Percentiles rank a stretch among this genome's conserved stretches.
Conservation (phyloP, 768 basidiomycete species). For the Boletus fagicola region DNA sequence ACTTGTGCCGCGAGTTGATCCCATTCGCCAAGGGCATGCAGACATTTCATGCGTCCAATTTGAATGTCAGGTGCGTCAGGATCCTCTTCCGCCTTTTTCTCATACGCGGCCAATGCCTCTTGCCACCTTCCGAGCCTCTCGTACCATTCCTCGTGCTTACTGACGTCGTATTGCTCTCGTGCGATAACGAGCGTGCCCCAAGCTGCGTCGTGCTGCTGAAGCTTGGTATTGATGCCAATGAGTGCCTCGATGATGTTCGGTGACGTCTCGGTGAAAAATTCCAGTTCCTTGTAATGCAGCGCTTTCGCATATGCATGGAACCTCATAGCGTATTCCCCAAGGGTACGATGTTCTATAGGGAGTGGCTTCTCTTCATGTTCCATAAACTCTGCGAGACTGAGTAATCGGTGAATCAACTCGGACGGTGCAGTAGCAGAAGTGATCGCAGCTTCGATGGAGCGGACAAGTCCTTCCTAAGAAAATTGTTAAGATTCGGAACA, state of each 20-base stretch:
- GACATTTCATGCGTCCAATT: slow-evolving; percentile 90
- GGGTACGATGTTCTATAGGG: slow-evolving; percentile 88
- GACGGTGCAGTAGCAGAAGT: slow-evolving; percentile 73
- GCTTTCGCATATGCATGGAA: slow-evolving; percentile 97
- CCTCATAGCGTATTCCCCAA: slow-evolving; percentile 91
- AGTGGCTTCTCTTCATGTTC: slow-evolving; percentile 97
- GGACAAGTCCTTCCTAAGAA: slow-evolving; percentile 87
- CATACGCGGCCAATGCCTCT: slow-evolving; percentile 84
- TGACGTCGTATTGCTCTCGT: slow-evolving; percentile 83
- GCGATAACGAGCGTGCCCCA: slow-evolving; percentile 95
- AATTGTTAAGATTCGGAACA: slow-evolving; percentile 5
- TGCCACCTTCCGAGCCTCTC: slow-evolving; percentile 96
- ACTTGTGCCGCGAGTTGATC: slow-evolving; percentile 84
- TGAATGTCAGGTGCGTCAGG: slow-evolving; percentile 74
- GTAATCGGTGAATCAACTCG: slow-evolving; percentile 85
- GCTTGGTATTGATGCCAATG: slow-evolving; percentile 92
- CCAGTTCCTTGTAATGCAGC: slow-evolving; percentile 96
- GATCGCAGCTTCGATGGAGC: slow-evolving; percentile 84
- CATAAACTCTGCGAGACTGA: slow-evolving; percentile 98
- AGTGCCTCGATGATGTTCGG: slow-evolving; percentile 90
- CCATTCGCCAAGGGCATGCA: slow-evolving; percentile 98
- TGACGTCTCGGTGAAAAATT: slow-evolving; percentile 91
- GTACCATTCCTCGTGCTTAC: slow-evolving; percentile 97
- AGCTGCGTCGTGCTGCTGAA: slow-evolving; percentile 97
- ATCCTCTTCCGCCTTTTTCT: slow-evolving; percentile 73